Percentiles rank a stretch among this genome's conserved stretches.
Conservation (phyloP, 257 asterid species). For the Jacaranda mimosifolia region DNA sequence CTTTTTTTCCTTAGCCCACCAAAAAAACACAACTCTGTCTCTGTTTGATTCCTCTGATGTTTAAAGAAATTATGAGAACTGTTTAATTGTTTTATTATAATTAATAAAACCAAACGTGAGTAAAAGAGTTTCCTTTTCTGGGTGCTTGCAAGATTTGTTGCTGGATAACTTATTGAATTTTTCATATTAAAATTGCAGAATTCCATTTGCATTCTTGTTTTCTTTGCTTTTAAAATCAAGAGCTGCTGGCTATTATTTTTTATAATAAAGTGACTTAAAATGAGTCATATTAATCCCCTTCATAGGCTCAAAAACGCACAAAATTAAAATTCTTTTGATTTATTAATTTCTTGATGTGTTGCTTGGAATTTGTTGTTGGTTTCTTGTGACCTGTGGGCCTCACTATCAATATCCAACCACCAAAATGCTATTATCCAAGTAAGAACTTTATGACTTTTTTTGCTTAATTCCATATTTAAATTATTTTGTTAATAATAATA, state of each 20-base stretch:
- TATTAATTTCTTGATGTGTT: neutral
- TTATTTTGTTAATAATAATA: too few species aligned
- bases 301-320: too few species aligned
- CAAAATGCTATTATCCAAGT: too few species aligned
- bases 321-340: too few species aligned
- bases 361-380: neutral
- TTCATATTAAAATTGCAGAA: neutral
- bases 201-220: neutral
- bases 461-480: too few species aligned
- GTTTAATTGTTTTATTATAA: neutral
- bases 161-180: neutral
- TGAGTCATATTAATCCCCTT: neutral
- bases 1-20: conserved; percentile 15
- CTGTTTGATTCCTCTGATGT: neutral
- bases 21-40: neutral
- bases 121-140: conserved; percentile 28
- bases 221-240: neutral
- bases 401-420: too few species aligned
- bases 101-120: neutral
- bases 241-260: neutral
- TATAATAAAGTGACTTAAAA: neutral
- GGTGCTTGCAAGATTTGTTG: conserved; percentile 32
- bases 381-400: too few species aligned
- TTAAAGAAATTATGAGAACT: neutral
- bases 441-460: too few species aligned